Evolutionary conservation across 495 filamentous ascomycete genomes (phyloP), one percentile per base, ranked within the genome.

Genomic region (Tricharina praecox): DNA sequence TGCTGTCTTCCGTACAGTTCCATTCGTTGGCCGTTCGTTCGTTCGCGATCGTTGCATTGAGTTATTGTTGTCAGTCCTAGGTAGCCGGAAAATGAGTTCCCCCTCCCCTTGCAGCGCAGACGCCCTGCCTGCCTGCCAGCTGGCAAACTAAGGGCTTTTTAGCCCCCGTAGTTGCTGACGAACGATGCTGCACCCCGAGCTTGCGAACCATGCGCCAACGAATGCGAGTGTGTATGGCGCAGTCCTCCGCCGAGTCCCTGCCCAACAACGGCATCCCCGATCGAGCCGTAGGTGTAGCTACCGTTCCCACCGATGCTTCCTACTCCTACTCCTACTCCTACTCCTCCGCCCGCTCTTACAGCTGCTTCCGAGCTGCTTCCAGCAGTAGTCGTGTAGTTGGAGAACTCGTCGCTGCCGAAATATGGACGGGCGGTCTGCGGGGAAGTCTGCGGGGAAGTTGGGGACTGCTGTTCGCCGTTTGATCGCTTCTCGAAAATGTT

Each of bases 101-200:
- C 24, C 40, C 40, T 26, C 23, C 40, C 40, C 40, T 43, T 43
- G 40, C 40, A 43, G 40, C 20, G 20, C n/a, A n/a, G n/a, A n/a
- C n/a, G n/a, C n/a, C n/a, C n/a, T n/a, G n/a, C n/a, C n/a, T n/a
- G n/a, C n/a, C 13, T 40, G 40, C 40, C 40, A 43, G 20, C 40
- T 43, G 40, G 40, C 40, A 43, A 43, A 43, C 40, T 43, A 43
- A 23, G 21, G 13, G 18, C n/a, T n/a, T n/a, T n/a, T n/a, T n/a
- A n/a, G n/a, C 37, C 37, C 16, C 16, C 16, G 37, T 20, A 10
- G 18, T 26, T 43, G 40, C 40, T 43, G 40, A 43, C 40, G 40
- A 16, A 43, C 18, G 40, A 43, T 13, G 13, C 13, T 3, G 13
- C 23, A n/a, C n/a, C n/a, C 20, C 23, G 40, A 24, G 18, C 18